These are phyloP conservation scores for Adenanthera pavonina DNA, from an alignment of 306 rosid genomes.

Conservation along the genomic window DNA sequence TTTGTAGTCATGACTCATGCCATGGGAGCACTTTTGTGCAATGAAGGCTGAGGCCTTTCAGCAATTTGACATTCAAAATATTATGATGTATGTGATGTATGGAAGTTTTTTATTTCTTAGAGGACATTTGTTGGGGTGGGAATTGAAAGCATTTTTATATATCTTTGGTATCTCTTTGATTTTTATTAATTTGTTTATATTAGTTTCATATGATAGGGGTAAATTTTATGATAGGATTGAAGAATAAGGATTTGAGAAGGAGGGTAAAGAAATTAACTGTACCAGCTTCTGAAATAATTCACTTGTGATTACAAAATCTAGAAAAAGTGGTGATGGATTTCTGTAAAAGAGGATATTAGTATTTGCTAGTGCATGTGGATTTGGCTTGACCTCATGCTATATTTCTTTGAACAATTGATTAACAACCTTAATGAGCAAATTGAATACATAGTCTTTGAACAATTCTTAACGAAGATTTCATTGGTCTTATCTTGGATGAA, in stretches of 20 bases:
- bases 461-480: background rate
- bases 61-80: background rate
- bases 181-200: background rate
- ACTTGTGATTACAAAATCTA: background rate
- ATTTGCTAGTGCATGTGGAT: background rate
- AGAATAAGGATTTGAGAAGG: background rate
- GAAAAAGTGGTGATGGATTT: background rate
- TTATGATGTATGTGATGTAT: background rate
- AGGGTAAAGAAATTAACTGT: background rate
- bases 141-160: background rate
- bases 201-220: background rate
- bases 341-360: background rate
- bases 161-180: background rate
- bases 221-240: background rate
- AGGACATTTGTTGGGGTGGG: background rate
- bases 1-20: background rate
- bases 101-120: background rate
- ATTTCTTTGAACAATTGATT: background rate
- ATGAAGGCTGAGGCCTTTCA: background rate
- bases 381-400: background rate
- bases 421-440: background rate
- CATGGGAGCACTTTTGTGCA: background rate
- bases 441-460: background rate
- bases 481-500: background rate
- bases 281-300: background rate